Evolutionary conservation across 2,329 filamentous ascomycete species (phyloP).

Genomic region (Fusarium buharicum): DNA sequence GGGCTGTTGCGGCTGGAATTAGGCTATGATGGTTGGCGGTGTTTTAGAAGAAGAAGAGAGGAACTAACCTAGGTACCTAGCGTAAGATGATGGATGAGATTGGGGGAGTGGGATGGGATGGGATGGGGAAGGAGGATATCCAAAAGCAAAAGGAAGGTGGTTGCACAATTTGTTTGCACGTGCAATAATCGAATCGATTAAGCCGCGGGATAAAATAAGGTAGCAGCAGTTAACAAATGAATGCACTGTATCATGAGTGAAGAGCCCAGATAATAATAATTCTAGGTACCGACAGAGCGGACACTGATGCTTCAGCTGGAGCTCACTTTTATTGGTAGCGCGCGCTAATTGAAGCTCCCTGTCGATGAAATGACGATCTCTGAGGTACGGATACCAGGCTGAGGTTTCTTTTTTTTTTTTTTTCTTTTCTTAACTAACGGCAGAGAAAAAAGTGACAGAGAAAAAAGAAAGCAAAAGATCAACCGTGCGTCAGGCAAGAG

Average conservation of each 20-base stretch:
- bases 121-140: slow-evolving; percentile 30
- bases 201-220: slow-evolving; percentile 16
- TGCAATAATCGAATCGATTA: slow-evolving; percentile 23
- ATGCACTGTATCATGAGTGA: too few relatives aligned
- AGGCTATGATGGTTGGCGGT: slow-evolving; percentile 24
- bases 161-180: slow-evolving; percentile 39
- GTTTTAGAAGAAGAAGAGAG: slow-evolving; percentile 20
- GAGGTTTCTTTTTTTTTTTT: slow-evolving; percentile 8
- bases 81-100: slow-evolving; percentile 14
- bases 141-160: slow-evolving; percentile 9
- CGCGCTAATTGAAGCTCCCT: slow-evolving; percentile 36
- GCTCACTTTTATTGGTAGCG: slow-evolving; percentile 29
- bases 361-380: slow-evolving; percentile 24
- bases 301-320: slow-evolving; percentile 21
- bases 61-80: slow-evolving; percentile 13
- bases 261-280: background rate
- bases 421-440: slow-evolving; percentile 13
- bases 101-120: slow-evolving; percentile 19
- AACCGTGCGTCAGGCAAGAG: background rate
- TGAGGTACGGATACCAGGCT: slow-evolving; percentile 11
- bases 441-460: slow-evolving; percentile 25
- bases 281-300: slow-evolving; percentile 36
- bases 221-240: too few relatives aligned
- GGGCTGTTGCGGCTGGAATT: slow-evolving; percentile 23
- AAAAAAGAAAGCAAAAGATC: slow-evolving; percentile 12